phyloP scores from a whole-genome alignment of 2,329 filamentous ascomycete species.

The Phyllosticta citrichinensis region DNA sequence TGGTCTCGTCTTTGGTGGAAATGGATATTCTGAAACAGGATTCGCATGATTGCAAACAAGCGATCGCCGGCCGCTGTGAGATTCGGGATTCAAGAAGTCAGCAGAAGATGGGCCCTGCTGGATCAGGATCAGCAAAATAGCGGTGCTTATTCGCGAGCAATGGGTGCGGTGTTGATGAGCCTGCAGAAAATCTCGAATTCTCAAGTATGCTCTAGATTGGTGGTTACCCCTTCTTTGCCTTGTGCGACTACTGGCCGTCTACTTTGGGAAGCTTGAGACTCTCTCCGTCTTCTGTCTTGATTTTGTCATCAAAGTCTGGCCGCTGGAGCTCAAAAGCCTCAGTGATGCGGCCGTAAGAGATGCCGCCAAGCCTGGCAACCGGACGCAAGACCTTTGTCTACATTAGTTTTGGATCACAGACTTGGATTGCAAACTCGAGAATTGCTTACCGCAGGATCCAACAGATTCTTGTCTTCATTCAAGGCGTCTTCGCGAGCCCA shows the following conservation, averaged over 20 bases:
- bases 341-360: slow-evolving; percentile 65
- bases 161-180: not conserved
- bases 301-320: slow-evolving; percentile 37
- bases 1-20: not conserved
- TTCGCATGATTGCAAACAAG: not conserved
- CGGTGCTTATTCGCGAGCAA: not conserved
- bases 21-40: not conserved
- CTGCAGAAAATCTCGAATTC: not conserved
- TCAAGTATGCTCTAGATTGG: not conserved
- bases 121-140: not conserved
- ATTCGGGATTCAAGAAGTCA: not conserved
- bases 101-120: not conserved
- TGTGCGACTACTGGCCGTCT: slow-evolving; percentile 9
- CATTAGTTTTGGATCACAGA: not conserved
- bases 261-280: slow-evolving; percentile 42
- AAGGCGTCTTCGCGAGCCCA: slow-evolving; percentile 86
- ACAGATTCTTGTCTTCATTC: slow-evolving; percentile 61
- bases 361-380: slow-evolving; percentile 71
- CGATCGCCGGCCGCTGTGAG: not conserved
- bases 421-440: not conserved
- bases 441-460: slow-evolving; percentile 57
- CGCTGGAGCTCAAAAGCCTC: slow-evolving; percentile 64
- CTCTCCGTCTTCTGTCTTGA: slow-evolving; percentile 44
- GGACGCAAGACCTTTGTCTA: slow-evolving; percentile 55
- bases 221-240: not conserved